phyloP scores from a whole-genome alignment of 2,329 filamentous ascomycete genomes.

The Penicillium sclerotigenum region DNA sequence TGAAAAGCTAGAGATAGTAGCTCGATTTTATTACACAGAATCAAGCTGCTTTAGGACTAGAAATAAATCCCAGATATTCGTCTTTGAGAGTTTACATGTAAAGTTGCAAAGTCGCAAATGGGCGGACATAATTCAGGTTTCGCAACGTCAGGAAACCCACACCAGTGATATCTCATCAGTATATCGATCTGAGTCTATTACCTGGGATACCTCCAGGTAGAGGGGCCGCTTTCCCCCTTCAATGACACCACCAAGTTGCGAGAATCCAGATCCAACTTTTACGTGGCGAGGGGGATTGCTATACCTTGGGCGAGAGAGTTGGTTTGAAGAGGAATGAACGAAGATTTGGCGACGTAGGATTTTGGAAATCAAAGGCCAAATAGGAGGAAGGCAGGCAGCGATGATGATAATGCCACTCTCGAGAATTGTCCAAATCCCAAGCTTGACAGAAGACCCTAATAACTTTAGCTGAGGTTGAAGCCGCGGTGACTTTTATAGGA shows the following conservation, averaged over 20 bases:
- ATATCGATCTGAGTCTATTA: background rate
- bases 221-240: background rate
- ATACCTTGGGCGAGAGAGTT: background rate
- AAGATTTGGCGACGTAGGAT: background rate
- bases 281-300: background rate
- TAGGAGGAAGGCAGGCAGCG: background rate
- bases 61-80: no score
- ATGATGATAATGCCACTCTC: background rate
- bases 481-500: background rate
- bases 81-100: no score
- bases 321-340: background rate
- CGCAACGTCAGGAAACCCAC: background rate
- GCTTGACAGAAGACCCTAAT: background rate
- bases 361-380: background rate
- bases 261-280: background rate
- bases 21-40: no score
- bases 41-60: no score
- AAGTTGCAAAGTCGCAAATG: no score
- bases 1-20: no score
- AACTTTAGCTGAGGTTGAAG: background rate
- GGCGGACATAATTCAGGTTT: no score
- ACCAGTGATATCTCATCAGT: background rate
- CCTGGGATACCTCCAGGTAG: background rate
- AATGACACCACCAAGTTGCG: background rate
- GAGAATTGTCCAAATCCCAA: background rate